Conservation (phyloP, 2,329 filamentous ascomycete species). For the Aspergillus ochraceoroseus region DNA sequence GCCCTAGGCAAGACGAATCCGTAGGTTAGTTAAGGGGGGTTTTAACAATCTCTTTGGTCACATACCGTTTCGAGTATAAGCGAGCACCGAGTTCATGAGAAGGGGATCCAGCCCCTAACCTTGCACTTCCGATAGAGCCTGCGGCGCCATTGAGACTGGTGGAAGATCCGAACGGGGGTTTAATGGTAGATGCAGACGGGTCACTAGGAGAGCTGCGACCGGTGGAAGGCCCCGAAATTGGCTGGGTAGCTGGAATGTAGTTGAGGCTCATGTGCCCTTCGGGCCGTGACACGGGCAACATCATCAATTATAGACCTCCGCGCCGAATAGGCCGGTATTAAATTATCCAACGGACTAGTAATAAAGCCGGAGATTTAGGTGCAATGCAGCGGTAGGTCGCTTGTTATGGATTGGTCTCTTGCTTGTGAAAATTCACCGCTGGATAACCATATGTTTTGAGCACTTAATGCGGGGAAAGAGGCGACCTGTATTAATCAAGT, state of each 20-base stretch:
- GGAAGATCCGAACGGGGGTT: conserved; percentile 68
- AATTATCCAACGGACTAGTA: conserved; percentile 4
- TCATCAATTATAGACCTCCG: conserved; percentile 68
- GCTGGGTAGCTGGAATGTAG: conserved; percentile 65
- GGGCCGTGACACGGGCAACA: conserved; percentile 75
- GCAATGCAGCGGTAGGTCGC: no score
- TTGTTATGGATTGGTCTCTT: no score
- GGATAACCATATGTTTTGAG: conserved; percentile 24
- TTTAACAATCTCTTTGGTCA: no score
- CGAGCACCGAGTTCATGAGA: conserved; percentile 82
- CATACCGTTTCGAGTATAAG: conserved; percentile 88
- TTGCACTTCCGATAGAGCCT: conserved; percentile 51
- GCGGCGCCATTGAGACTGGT: conserved; percentile 54
- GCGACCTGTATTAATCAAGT: neutral
- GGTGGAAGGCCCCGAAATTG: conserved; percentile 73
- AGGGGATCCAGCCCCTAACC: conserved; percentile 90
- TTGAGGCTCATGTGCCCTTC: conserved; percentile 79
- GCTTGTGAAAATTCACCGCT: conserved; percentile 21
- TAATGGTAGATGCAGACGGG: conserved; percentile 58
- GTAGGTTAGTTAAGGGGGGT: no score
- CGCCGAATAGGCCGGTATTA: conserved; percentile 19
- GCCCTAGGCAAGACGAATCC: no score
- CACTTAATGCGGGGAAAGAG: neutral
- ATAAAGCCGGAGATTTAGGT: conserved; percentile 6
- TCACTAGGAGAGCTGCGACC: conserved; percentile 77